Base-by-base conservation (phyloP, 495 filamentous ascomycete species). In the Tetracladium marchalianum region DNA sequence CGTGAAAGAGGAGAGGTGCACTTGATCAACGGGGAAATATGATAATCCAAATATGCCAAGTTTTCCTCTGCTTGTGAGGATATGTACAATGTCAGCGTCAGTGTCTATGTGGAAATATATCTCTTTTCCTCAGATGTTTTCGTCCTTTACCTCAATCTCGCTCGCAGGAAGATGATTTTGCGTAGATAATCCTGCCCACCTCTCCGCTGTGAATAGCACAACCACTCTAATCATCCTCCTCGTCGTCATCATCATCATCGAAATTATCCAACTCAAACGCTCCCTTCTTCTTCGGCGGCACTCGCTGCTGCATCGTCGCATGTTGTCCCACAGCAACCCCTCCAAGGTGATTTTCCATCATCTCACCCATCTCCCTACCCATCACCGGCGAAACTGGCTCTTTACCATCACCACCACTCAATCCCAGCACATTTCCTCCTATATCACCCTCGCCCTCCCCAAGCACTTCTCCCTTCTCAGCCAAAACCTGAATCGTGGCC, bases 171-270 rank as follows among this genome's bases (percentile, higher is more conserved):
- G n/a, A n/a, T n/a, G n/a, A n/a, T n/a, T n/a, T n/a, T n/a, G n/a
- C n/a, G n/a, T 3, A 27, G 7, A 27, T 27, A 7, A 27, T 27
- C 7, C 7, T 7, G 22, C 3, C 22, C 22, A 3, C 22, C 22
- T 27, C 22, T 3, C 3, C 22, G 3, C 22, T 27, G 3, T 27
- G 3, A 27, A 27, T 27, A 7, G 7, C 22, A 3, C 3, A 27
- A 3, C 22, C 3, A 27, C 22, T 27, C 22, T 18, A 4, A 17
- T 40, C n/a, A 11, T 43, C 47, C n/a, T 32, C 63, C 16, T 61
- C 68, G 8, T 74, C 69, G 44, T 76, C 72, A 41, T 75, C 72
- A 39, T 76, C 72, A 47, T 78, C 73, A 36, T 73, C 63, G 13
- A 66, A 53, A 16, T 40, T 48, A 46, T 57, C 62, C 49, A 64